A percentile compares a stretch with the other conserved stretches of the same genome.
These are phyloP conservation scores for Penicillium desertorum DNA, from an alignment of 495 filamentous ascomycete genomes.

Conservation along the genomic window DNA sequence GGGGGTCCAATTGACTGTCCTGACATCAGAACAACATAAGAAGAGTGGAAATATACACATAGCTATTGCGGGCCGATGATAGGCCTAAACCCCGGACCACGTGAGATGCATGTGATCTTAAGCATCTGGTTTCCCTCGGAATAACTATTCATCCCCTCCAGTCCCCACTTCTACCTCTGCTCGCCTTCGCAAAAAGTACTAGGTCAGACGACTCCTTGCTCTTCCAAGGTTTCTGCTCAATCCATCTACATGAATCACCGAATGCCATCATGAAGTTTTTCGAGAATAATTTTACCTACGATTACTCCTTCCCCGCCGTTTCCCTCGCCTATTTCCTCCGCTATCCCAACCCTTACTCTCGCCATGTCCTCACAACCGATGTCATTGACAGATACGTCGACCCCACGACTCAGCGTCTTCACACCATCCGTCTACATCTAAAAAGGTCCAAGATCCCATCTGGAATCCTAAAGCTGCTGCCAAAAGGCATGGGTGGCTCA, in stretches of 20 bases:
- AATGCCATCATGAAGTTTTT: slow-evolving; percentile 77
- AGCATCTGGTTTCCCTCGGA: slow-evolving; percentile 3
- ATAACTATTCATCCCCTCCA: neutral
- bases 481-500: slow-evolving; percentile 69
- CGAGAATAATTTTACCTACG: slow-evolving; percentile 83
- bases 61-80: slow-evolving; percentile 12
- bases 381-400: slow-evolving; percentile 88
- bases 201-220: slow-evolving; percentile 10
- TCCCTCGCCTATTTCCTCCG: slow-evolving; percentile 98
- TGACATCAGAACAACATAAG: neutral
- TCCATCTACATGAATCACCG: slow-evolving; percentile 15
- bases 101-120: slow-evolving; percentile 5
- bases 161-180: slow-evolving; percentile 9
- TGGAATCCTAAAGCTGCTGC: slow-evolving; percentile 77
- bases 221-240: slow-evolving; percentile 1
- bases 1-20: neutral
- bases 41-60: neutral
- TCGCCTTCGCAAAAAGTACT: slow-evolving; percentile 7
- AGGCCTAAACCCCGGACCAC: neutral
- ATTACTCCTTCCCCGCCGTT: slow-evolving; percentile 87
- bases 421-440: slow-evolving; percentile 86
- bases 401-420: slow-evolving; percentile 71
- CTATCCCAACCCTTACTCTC: slow-evolving; percentile 95
- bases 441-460: slow-evolving; percentile 90
- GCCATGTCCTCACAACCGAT: slow-evolving; percentile 94